These are phyloP conservation scores for Arctostaphylos glauca DNA, from an alignment of 148 eudicot species.

Conservation along the genomic window DNA sequence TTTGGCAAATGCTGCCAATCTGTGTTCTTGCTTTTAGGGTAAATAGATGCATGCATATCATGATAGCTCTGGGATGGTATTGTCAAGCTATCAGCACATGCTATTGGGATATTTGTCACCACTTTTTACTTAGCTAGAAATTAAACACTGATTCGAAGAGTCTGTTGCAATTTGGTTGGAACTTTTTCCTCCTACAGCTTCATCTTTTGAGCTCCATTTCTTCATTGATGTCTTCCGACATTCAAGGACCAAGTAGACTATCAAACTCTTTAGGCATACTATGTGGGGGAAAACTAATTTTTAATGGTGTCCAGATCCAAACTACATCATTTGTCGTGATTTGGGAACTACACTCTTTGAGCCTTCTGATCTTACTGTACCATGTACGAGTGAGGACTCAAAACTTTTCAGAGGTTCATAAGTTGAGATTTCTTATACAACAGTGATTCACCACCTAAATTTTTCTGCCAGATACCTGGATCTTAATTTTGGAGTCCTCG, in stretches of 20 bases:
- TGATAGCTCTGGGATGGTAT: background rate
- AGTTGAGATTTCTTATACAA: background rate
- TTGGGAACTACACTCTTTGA: background rate
- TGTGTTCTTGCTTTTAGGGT: background rate
- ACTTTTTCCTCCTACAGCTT: background rate
- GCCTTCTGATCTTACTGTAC: background rate
- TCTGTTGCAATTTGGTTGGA: background rate
- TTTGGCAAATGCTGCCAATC: background rate
- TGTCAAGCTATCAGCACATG: background rate
- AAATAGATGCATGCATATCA: constrained; percentile 2
- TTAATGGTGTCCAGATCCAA: background rate
- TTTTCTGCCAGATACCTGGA: background rate
- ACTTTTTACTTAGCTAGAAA: background rate
- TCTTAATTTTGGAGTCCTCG: background rate
- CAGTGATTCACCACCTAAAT: background rate
- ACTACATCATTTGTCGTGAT: background rate
- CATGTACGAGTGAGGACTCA: background rate
- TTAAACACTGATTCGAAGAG: background rate
- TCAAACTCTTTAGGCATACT: background rate
- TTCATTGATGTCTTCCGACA: too few species aligned
- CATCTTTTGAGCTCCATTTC: background rate
- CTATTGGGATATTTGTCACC: background rate
- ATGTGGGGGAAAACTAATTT: background rate
- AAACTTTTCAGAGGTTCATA: background rate
- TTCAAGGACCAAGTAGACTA: background rate